phyloP scores from a whole-genome alignment of 1,284 basidiomycete species.

The Leccinum huronense region DNA sequence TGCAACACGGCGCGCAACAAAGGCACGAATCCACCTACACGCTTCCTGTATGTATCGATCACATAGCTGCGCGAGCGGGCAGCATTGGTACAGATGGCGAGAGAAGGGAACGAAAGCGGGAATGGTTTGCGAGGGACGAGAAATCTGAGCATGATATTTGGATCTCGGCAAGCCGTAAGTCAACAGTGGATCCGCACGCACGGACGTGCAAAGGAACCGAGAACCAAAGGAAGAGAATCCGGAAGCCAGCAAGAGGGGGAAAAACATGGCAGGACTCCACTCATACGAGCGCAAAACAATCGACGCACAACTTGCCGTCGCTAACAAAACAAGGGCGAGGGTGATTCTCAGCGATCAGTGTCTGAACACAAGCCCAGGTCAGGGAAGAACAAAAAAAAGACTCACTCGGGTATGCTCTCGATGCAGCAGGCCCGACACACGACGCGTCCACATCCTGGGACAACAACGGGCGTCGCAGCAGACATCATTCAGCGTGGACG shows the following conservation, averaged over 20 bases:
- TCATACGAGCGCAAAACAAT: slow-evolving; percentile 30
- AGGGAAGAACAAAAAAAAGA: background rate
- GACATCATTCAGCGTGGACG: background rate
- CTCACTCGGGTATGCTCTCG: slow-evolving; percentile 32
- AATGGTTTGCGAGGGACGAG: slow-evolving; percentile 48
- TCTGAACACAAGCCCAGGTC: background rate
- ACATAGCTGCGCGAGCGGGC: slow-evolving; percentile 78
- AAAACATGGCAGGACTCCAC: background rate
- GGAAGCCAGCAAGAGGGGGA: background rate
- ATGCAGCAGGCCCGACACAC: slow-evolving; percentile 32
- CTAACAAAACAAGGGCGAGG: slow-evolving; percentile 11
- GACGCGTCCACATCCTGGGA: slow-evolving; percentile 31
- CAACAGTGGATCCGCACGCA: background rate
- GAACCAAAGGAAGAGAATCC: background rate
- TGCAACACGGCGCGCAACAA: slow-evolving; percentile 19
- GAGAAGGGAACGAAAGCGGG: slow-evolving; percentile 39
- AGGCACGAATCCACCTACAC: slow-evolving; percentile 34
- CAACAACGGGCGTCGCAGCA: slow-evolving; percentile 13
- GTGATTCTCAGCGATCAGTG: slow-evolving; percentile 9
- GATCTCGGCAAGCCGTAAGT: too few relatives aligned
- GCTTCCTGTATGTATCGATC: slow-evolving; percentile 51
- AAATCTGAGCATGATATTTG: slow-evolving; percentile 1
- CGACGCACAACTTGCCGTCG: slow-evolving; percentile 34
- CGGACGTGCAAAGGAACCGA: background rate
- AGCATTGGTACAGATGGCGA: slow-evolving; percentile 76